These are phyloP conservation scores for Gossypium rotundifolium DNA, from an alignment of 345 rosid species.

Conservation along the genomic window DNA sequence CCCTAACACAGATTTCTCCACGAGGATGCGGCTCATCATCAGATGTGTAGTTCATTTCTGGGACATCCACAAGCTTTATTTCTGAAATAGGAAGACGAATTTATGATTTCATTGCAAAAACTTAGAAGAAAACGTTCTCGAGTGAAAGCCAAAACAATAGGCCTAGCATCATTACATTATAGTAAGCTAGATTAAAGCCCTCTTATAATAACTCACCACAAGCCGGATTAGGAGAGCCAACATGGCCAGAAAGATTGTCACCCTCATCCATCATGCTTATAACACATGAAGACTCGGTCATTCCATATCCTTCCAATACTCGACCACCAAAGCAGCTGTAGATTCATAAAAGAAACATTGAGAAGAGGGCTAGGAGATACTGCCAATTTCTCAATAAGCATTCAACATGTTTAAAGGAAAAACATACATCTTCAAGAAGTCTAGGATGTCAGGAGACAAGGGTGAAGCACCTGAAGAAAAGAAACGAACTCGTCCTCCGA, in stretches of 20 bases:
- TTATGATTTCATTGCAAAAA: background rate
- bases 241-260: constrained; percentile 75
- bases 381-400: constrained; percentile 1
- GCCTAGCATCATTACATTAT: background rate
- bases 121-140: background rate
- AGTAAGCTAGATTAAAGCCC: background rate
- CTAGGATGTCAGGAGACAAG: constrained; percentile 89
- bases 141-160: constrained; percentile 4
- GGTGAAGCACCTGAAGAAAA: constrained; percentile 93
- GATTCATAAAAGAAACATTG: constrained; percentile 4
- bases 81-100: constrained; percentile 41
- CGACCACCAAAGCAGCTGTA: constrained; percentile 79
- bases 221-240: constrained; percentile 91
- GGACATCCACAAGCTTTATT: constrained; percentile 93
- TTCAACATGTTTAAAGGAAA: constrained; percentile 9
- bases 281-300: constrained; percentile 66
- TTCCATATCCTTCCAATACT: constrained; percentile 65
- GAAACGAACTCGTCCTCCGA: constrained; percentile 92
- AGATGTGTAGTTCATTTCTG: constrained; percentile 91
- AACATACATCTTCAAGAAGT: constrained; percentile 82
- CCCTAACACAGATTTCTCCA: constrained; percentile 96
- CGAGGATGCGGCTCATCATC: constrained; percentile 84
- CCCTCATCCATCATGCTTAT: constrained; percentile 46
- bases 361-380: background rate
- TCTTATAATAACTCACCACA: constrained; percentile 57